Evolutionary conservation across 163 green algal genomes (phyloP).

Genomic region (Chloromonas sp.): DNA sequence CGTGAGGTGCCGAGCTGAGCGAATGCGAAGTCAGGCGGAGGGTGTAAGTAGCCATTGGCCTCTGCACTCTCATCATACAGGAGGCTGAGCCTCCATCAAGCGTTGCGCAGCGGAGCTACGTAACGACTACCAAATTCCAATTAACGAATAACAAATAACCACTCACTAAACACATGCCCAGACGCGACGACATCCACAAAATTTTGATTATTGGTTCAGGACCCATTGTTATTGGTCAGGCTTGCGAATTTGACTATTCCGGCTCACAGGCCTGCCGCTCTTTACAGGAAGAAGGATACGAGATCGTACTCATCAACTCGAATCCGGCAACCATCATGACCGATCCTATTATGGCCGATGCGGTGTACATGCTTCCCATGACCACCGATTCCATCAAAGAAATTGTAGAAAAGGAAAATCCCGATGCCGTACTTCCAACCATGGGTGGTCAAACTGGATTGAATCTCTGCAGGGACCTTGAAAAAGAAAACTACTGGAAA

Average conservation of each 20-base stretch:
- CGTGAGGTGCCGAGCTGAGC: neutral
- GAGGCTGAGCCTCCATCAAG: no score
- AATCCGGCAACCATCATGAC: constrained; percentile 5
- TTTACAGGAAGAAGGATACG: neutral
- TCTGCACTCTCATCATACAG: no score
- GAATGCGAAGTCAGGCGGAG: no score
- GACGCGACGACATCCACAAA: neutral
- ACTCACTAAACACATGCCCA: no score
- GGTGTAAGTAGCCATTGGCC: no score
- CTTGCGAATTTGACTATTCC: neutral
- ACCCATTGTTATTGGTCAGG: neutral
- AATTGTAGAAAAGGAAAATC: constrained; percentile 46
- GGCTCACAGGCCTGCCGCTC: neutral
- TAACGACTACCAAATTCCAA: no score
- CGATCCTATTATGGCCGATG: neutral
- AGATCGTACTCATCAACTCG: neutral
- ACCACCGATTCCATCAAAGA: neutral
- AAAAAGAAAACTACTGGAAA: no score
- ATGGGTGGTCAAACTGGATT: constrained; percentile 97
- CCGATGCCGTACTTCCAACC: constrained; percentile 94
- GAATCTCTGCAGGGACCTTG: constrained; percentile 90
- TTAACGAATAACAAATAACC: no score
- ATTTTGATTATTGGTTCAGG: neutral
- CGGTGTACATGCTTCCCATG: neutral
- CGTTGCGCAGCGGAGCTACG: no score